Conservation (phyloP, 2,329 filamentous ascomycete genomes). For the Coniochaeta pulveracea region DNA sequence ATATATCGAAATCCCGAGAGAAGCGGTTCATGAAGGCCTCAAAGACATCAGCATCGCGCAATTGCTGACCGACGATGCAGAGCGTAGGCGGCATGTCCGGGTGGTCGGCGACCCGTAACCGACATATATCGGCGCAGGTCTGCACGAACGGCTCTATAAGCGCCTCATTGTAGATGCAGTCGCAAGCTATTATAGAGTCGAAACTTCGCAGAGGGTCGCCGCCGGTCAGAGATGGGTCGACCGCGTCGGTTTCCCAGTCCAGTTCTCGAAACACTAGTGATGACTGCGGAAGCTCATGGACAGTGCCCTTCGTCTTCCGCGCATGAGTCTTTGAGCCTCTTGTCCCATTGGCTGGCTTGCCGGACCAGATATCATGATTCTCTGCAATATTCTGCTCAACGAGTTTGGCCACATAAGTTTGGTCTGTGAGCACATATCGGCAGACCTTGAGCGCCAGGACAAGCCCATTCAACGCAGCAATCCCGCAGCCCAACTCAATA, state of each 20-base stretch:
- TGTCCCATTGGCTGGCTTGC: slow-evolving; percentile 5
- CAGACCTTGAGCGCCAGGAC: slow-evolving; percentile 48
- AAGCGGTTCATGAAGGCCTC: slow-evolving; percentile 69
- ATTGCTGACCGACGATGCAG: slow-evolving; percentile 79
- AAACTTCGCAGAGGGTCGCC: slow-evolving; percentile 33
- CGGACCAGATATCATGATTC: slow-evolving; percentile 29
- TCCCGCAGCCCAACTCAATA: slow-evolving; percentile 81
- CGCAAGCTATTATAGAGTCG: slow-evolving; percentile 71
- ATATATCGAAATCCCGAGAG: slow-evolving; percentile 54
- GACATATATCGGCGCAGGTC: slow-evolving; percentile 66
- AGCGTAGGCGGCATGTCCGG: slow-evolving; percentile 39
- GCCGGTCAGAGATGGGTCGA: slow-evolving; percentile 30
- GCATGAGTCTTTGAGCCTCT: slow-evolving; percentile 7
- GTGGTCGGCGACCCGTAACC: slow-evolving; percentile 29
- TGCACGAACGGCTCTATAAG: slow-evolving; percentile 74
- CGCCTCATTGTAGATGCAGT: slow-evolving; percentile 91
- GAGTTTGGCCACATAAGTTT: slow-evolving; percentile 69
- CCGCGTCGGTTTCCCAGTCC: slow-evolving; percentile 70
- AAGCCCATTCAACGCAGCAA: slow-evolving; percentile 69
- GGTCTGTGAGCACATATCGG: slow-evolving; percentile 74
- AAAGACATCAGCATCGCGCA: slow-evolving; percentile 77
- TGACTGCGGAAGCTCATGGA: slow-evolving; percentile 6
- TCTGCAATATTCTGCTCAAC: slow-evolving; percentile 65
- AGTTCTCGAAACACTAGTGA: slow-evolving; percentile 46
- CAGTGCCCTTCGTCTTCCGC: background rate